Conservation (phyloP, 305 asterid species). For the Rubia peregrina region DNA sequence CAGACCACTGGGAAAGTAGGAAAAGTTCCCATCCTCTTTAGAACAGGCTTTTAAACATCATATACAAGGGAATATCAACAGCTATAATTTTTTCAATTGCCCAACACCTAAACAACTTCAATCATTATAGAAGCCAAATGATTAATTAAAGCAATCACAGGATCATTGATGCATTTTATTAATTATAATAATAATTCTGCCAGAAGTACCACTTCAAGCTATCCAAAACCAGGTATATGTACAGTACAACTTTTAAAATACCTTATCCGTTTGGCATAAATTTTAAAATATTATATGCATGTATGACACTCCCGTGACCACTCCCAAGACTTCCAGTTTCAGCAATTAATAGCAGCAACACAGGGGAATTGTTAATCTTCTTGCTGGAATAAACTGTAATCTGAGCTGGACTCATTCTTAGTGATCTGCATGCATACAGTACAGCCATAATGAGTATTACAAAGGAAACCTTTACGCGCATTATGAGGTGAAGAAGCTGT, state of each 20-base stretch:
- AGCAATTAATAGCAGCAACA: slow-evolving; percentile 1
- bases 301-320: not conserved
- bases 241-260: slow-evolving; percentile 3
- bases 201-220: not conserved
- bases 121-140: no score
- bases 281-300: slow-evolving; percentile 10
- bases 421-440: slow-evolving; percentile 53
- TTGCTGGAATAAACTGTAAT: slow-evolving; percentile 64
- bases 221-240: slow-evolving; percentile 8
- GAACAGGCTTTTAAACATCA: no score
- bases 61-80: no score
- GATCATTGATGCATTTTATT: not conserved
- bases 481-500: not conserved
- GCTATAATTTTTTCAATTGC: no score
- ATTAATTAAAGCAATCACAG: no score
- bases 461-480: not conserved
- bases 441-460: not conserved
- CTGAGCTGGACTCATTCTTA: slow-evolving; percentile 68
- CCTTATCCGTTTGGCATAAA: not conserved
- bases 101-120: no score
- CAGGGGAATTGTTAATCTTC: slow-evolving; percentile 39
- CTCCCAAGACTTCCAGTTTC: not conserved
- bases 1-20: no score
- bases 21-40: no score
- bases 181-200: not conserved